Evolutionary conservation across 768 basidiomycete genomes (phyloP), one percentile per base, ranked within the genome.

Genomic region (Suillus clintonianus): DNA sequence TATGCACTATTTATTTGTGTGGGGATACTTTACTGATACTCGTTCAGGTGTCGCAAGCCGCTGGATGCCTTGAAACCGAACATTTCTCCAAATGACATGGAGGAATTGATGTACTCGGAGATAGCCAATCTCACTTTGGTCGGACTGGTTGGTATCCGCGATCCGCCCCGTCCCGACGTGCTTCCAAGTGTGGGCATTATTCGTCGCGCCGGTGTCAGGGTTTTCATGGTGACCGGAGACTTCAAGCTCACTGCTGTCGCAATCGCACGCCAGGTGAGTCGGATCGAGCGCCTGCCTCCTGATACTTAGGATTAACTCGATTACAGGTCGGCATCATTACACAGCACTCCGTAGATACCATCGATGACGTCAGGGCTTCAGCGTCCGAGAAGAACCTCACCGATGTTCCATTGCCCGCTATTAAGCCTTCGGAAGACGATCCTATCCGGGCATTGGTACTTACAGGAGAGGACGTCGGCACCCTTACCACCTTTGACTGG

Each of bases 151-250:
- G 85, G 85, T 27, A 82, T 88, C 59, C 79, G 80, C 64, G 86
- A 88, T 61, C 86, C 86, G 4, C 85, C 86, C 11, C 78, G 86
- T 30, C 72, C 78, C 13, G 82, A 86, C 59, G 81, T 82, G n/a
- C 77, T 78, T 2, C 74, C 71, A 0, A 80, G 86, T 8, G 82
- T 88, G 2, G 65, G 75, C 4, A 74, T 81, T 54, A 83, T 82
- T 67, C 74, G 82, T 27, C 71, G 74, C 58, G 86, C 86, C 0
- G 85, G 86, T 24, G 80, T 85, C 55, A 78, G 81, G 27, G 81
- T 86, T 19, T 81, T 83, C 63, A 86, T 86, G 84, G 77, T 86
- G 27, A 86, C 85, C 0, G 85, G 85, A 54, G 85, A 86, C 68
- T 84, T 85, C 71, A 75, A 81, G 53, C 72, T 83, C 65, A 86